Conservation (phyloP, 2,329 filamentous ascomycete species). For the Aurifilum marmelostoma region DNA sequence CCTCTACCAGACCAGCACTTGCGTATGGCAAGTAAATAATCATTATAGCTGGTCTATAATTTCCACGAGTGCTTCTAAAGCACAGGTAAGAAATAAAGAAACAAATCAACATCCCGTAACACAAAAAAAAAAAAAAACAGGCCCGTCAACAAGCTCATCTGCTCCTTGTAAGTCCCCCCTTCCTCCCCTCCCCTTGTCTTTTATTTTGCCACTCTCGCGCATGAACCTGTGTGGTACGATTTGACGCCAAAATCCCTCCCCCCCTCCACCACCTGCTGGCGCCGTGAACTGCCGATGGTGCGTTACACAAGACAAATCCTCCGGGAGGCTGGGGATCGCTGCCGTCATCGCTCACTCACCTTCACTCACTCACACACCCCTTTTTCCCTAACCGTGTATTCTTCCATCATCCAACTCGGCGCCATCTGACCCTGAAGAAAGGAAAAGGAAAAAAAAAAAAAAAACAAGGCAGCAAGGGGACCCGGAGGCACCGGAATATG, state of each 20-base stretch:
- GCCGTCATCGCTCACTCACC: neutral
- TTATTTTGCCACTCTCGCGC: neutral
- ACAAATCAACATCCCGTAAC: too few relatives aligned
- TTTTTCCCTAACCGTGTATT: too few relatives aligned
- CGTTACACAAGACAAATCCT: too few relatives aligned
- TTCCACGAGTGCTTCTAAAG: neutral
- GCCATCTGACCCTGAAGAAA: neutral
- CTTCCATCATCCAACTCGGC: neutral
- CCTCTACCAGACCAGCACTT: too few relatives aligned
- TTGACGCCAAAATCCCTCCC: neutral
- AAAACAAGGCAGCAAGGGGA: neutral
- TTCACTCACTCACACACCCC: neutral
- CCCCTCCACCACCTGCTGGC: neutral
- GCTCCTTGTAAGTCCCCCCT: neutral
- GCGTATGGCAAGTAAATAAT: neutral
- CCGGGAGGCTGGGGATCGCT: neutral
- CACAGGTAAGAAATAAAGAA: neutral
- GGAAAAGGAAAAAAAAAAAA: too few relatives aligned
- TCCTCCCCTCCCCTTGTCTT: neutral
- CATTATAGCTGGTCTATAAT: neutral
- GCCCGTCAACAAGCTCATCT: neutral
- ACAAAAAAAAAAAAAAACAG: neutral
- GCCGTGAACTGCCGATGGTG: neutral
- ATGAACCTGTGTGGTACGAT: too few relatives aligned
- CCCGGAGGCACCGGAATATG: conserved; percentile 15